Evolutionary conservation across 345 rosid species (phyloP).

Genomic region (Gossypium anomalum): DNA sequence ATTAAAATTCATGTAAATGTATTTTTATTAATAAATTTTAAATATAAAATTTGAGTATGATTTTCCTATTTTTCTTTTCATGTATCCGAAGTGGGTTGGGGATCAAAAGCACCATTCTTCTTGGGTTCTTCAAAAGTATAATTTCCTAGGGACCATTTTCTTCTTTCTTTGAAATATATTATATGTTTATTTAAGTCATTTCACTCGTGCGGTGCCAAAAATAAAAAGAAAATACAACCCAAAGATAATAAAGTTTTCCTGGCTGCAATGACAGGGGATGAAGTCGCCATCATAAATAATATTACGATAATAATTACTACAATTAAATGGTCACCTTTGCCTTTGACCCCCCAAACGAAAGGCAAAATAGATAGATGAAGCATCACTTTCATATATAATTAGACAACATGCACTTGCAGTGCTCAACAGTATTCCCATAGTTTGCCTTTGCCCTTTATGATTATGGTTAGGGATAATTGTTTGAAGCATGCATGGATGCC

Average conservation of each 20-base stretch:
- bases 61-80: too few species aligned
- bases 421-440: background rate
- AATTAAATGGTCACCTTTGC: background rate
- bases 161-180: background rate
- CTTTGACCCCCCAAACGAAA: background rate
- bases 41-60: too few species aligned
- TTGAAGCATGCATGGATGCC: background rate
- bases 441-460: background rate
- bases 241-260: background rate
- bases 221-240: background rate
- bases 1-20: too few species aligned
- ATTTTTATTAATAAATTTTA: too few species aligned
- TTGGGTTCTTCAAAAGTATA: conserved; percentile 20
- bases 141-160: conserved; percentile 21
- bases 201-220: conserved; percentile 6
- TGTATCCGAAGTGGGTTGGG: too few species aligned
- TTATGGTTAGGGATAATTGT: background rate
- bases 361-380: background rate
- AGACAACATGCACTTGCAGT: background rate
- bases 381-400: background rate
- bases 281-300: background rate
- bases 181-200: background rate
- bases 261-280: background rate
- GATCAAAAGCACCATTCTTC: background rate
- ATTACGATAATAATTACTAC: background rate